Evolutionary conservation across 73 alveolate genomes (phyloP), one percentile per base, ranked within the genome.

Genomic region (Tetrahymena elliotti): DNA sequence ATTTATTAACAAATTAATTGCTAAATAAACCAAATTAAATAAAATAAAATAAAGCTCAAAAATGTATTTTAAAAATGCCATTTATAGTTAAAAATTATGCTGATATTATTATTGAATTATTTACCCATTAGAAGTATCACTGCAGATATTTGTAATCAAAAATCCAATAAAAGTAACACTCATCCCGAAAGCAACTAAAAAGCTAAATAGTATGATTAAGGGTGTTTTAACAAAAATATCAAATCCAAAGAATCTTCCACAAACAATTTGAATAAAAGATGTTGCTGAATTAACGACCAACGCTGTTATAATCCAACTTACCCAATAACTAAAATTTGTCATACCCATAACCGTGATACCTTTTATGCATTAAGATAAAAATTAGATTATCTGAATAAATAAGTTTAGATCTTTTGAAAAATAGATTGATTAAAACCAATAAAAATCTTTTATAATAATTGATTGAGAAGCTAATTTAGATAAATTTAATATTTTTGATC

Each of bases 201-300:
- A 38, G 53, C 93, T 83, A 34, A 96, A 96, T 18, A 96, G 36
- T n/a, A 95, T 93, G 96, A 92, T 35, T 40, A 95, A 93, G 0
- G 99, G 99, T 16, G 98, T 94, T 31, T 97, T 96, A n/a, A 84
- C 13, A 52, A 97, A 97, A 12, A 96, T 52, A n/a, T 96, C 98
- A 41, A 97, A 92, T 27, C 94, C 35, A 82, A 95, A 95, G 13
- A 82, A 34, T 22, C 31, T 4, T 3, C 98, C 98, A 53, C 94
- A 54, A 22, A 95, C 54, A 38, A 94, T 52, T 40, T 96, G 37
- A 24, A 93, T 97, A 18, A 36, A 33, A 15, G 98, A 83, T 9
- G 93, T 39, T 34, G 95, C 38, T 11, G 95, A 84, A 6, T 93
- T 93, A 6, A 97, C 38, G 6, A 94, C 38, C 18, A 95, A 93